phyloP scores from a whole-genome alignment of 208 protist species.

The Leishmania tarentolae region DNA sequence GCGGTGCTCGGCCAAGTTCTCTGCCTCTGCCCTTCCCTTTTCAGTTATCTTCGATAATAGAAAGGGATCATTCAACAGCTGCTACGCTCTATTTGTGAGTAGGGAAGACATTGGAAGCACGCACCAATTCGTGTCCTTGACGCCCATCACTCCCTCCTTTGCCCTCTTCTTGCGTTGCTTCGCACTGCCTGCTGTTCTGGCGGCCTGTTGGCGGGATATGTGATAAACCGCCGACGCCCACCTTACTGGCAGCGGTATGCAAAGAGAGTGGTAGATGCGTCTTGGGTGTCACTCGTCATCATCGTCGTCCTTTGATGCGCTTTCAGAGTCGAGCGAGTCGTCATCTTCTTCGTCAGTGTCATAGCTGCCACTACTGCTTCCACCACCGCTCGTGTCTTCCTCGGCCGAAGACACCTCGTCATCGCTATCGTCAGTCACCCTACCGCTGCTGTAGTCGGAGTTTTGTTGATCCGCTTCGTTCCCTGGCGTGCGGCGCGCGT shows the following conservation, averaged over 20 bases:
- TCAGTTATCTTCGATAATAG: neutral
- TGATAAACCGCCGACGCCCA: neutral
- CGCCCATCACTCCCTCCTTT: neutral
- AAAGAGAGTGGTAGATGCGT: neutral
- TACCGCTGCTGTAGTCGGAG: conserved; percentile 30
- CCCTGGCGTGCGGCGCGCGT: conserved; percentile 34
- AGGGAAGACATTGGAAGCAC: no score
- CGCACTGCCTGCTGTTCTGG: neutral
- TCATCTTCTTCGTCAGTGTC: conserved; percentile 18
- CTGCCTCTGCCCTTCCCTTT: neutral
- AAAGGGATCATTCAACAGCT: neutral
- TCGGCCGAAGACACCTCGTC: conserved; percentile 15
- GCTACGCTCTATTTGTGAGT: neutral
- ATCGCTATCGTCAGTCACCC: conserved; percentile 17
- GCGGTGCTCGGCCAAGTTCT: neutral
- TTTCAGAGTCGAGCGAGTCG: conserved; percentile 20
- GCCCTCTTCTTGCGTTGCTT: neutral
- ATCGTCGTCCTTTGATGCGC: conserved; percentile 23
- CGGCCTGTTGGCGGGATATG: neutral
- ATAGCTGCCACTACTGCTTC: neutral
- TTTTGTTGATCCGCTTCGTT: conserved; percentile 31
- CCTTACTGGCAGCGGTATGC: neutral
- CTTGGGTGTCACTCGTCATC: conserved; percentile 8
- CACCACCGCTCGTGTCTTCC: conserved; percentile 18
- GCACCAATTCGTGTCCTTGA: neutral